Percentiles rank a stretch among this genome's conserved stretches.
These are phyloP conservation scores for Xylariaceae sp. DNA, from an alignment of 2,329 filamentous ascomycete species.

Conservation along the genomic window DNA sequence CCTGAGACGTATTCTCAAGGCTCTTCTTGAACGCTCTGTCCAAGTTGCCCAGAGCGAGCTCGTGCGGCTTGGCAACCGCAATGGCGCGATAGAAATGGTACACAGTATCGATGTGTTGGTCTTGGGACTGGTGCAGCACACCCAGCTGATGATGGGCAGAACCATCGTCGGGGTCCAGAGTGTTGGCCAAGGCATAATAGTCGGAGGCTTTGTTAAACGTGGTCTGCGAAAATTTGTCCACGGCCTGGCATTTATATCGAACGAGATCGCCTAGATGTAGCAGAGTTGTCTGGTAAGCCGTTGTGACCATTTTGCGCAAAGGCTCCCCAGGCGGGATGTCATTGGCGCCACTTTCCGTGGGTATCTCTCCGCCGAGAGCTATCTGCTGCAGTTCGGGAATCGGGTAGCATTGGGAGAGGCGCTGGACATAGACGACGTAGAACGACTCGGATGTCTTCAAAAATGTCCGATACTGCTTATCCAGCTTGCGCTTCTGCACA, in stretches of 20 bases:
- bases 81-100: conserved; percentile 88
- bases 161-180: conserved; percentile 74
- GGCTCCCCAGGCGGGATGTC: conserved; percentile 38
- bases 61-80: conserved; percentile 69
- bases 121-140: conserved; percentile 74
- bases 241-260: conserved; percentile 75
- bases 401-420: conserved; percentile 61
- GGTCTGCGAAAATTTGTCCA: conserved; percentile 58
- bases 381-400: conserved; percentile 47
- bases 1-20: conserved; percentile 38
- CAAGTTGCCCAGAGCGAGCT: conserved; percentile 70
- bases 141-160: conserved; percentile 87
- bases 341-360: conserved; percentile 41
- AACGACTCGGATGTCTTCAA: conserved; percentile 85
- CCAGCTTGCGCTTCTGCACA: conserved; percentile 69
- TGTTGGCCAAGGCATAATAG: conserved; percentile 79
- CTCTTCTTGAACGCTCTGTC: conserved; percentile 66
- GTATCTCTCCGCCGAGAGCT: conserved; percentile 40
- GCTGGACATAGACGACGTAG: conserved; percentile 81
- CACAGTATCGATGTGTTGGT: conserved; percentile 76
- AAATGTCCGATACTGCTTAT: conserved; percentile 78
- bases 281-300: conserved; percentile 76
- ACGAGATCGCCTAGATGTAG: conserved; percentile 87
- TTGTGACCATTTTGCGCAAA: conserved; percentile 58
- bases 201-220: conserved; percentile 77